A percentile compares a stretch with the other conserved stretches of the same genome.
These are phyloP conservation scores for Aspergillus ustus DNA, from an alignment of 2,329 filamentous ascomycete genomes.

Conservation along the genomic window DNA sequence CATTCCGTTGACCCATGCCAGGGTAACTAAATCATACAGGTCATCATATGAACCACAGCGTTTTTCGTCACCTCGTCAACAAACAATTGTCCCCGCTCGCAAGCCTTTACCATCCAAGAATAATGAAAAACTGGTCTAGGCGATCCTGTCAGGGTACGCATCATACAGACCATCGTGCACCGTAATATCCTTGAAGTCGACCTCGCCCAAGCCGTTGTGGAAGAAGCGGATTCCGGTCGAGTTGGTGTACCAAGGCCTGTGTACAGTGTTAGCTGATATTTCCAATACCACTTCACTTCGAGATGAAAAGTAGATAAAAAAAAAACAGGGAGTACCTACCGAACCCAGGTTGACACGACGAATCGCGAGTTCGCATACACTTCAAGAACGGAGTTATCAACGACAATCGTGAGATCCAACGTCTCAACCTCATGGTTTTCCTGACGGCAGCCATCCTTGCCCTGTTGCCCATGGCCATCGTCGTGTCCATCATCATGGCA, in stretches of 20 bases:
- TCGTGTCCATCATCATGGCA: not conserved
- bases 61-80: too few species aligned
- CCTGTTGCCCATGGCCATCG: not conserved
- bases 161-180: slow-evolving; percentile 26
- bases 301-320: too few species aligned
- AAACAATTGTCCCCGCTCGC: too few species aligned
- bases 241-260: slow-evolving; percentile 27
- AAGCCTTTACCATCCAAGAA: too few species aligned
- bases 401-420: slow-evolving; percentile 25
- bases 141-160: slow-evolving; percentile 13
- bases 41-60: too few species aligned
- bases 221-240: slow-evolving; percentile 26
- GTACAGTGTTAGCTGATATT: not conserved
- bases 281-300: too few species aligned
- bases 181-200: slow-evolving; percentile 19
- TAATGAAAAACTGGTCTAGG: too few species aligned
- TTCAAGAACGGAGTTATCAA: slow-evolving; percentile 25
- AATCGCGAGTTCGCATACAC: slow-evolving; percentile 29
- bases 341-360: slow-evolving; percentile 25
- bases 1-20: too few species aligned
- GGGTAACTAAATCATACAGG: too few species aligned
- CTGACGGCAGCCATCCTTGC: not conserved
- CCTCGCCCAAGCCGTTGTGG: slow-evolving; percentile 24
- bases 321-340: slow-evolving; percentile 13
- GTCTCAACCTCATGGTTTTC: slow-evolving; percentile 17